Percentiles rank a stretch among this genome's conserved stretches.
These are phyloP conservation scores for Aureobasidium sp. DNA, from an alignment of 2,329 filamentous ascomycete genomes.

Conservation along the genomic window DNA sequence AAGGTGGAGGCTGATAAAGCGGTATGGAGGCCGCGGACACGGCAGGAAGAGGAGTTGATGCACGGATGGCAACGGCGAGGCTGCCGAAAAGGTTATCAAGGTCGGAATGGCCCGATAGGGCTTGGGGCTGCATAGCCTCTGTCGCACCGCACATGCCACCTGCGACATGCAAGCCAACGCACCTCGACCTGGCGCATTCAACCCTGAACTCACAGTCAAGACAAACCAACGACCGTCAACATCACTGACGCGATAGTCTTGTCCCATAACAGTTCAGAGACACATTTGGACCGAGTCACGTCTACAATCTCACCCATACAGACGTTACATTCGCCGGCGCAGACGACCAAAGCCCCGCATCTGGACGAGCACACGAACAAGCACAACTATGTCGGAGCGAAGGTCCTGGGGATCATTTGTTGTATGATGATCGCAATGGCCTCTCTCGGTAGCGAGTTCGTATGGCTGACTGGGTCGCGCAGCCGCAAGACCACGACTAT, in stretches of 20 bases:
- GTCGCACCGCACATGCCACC: background rate
- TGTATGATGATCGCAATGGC: conserved; percentile 13
- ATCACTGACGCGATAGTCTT: background rate
- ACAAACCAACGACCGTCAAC: background rate
- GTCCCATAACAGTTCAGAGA: background rate
- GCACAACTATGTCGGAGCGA: conserved; percentile 17
- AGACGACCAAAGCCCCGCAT: background rate
- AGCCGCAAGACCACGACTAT: conserved; percentile 39
- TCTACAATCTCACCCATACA: background rate
- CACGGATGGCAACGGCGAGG: background rate
- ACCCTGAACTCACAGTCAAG: background rate
- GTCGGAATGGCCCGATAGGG: background rate
- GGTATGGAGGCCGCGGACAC: background rate
- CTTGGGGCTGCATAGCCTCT: background rate
- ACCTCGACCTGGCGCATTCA: background rate
- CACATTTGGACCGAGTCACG: background rate
- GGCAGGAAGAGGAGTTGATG: background rate
- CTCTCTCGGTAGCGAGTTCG: background rate
- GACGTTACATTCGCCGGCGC: background rate
- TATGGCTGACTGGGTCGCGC: conserved; percentile 9
- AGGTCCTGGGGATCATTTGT: conserved; percentile 17
- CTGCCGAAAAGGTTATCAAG: background rate
- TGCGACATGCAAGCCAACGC: background rate
- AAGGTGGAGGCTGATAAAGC: background rate
- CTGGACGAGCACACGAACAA: background rate